Evolutionary conservation across 1,284 basidiomycete genomes (phyloP).

Genomic region (Farysia itapuensis): DNA sequence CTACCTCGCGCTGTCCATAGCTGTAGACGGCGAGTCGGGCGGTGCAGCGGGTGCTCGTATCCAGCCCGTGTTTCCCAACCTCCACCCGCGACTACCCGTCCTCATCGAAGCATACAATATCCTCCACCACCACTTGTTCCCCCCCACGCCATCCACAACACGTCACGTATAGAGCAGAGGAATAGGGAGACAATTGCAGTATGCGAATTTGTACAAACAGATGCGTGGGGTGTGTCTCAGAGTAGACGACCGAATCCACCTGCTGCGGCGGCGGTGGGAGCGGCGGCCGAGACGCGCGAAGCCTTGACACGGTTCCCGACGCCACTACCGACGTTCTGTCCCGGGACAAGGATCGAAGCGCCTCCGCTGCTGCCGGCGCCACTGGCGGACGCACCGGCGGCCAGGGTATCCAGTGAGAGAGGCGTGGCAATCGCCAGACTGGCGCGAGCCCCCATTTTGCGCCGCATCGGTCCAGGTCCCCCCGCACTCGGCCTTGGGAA

Average conservation of each 20-base stretch:
- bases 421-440: conserved; percentile 8
- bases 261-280: too few species aligned
- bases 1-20: conserved; percentile 33
- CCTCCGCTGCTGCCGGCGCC: background rate
- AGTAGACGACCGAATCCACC: too few species aligned
- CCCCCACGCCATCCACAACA: too few species aligned
- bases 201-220: too few species aligned
- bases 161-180: too few species aligned
- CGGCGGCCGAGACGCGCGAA: background rate
- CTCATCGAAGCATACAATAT: conserved; percentile 26
- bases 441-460: conserved; percentile 2
- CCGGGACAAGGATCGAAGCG: conserved; percentile 4
- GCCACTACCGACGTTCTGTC: conserved; percentile 1
- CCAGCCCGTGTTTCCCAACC: conserved; percentile 11
- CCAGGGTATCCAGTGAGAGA: too few species aligned
- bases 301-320: conserved; percentile 20
- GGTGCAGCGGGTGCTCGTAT: background rate
- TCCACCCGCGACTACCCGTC: conserved; percentile 23
- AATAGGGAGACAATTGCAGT: too few species aligned
- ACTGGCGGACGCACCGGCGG: too few species aligned
- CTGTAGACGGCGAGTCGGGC: background rate
- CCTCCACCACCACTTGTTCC: conserved; percentile 13
- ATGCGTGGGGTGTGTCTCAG: too few species aligned
- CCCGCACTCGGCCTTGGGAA: conserved; percentile 28
- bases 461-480: conserved; percentile 20